Conservation (phyloP, 768 basidiomycete genomes). For the Coprinopsis strossmayeri region DNA sequence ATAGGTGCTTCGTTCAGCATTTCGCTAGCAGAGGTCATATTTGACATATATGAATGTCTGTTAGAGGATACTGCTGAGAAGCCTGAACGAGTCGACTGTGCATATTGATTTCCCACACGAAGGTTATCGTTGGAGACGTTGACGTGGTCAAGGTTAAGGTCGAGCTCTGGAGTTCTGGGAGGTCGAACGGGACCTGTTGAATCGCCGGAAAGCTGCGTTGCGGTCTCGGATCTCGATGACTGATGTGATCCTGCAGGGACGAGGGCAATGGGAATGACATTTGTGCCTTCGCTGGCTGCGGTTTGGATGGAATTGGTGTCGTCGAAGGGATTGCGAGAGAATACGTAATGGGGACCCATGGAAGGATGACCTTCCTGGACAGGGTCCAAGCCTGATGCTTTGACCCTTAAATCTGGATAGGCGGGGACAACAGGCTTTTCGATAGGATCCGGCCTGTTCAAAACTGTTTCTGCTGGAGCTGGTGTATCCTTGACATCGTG, state of each 20-base stretch:
- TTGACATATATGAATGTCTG: conserved; percentile 65
- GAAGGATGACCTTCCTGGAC: conserved; percentile 19
- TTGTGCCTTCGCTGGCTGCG: conserved; percentile 71
- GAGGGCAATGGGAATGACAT: conserved; percentile 83
- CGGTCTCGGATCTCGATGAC: conserved; percentile 21
- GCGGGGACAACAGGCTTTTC: conserved; percentile 45
- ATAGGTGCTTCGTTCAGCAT: conserved; percentile 76
- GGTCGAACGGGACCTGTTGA: conserved; percentile 50
- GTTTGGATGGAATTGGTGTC: conserved; percentile 80
- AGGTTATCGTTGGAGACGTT: conserved; percentile 52
- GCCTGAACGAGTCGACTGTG: conserved; percentile 49
- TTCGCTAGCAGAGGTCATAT: conserved; percentile 71
- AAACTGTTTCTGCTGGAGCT: conserved; percentile 69
- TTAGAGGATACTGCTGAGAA: conserved; percentile 43
- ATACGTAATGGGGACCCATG: conserved; percentile 11
- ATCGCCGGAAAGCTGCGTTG: conserved; percentile 22
- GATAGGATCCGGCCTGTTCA: conserved; percentile 76
- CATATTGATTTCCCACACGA: conserved; percentile 28
- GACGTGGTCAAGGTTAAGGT: conserved; percentile 57
- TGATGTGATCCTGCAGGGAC: conserved; percentile 52
- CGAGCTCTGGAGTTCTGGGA: conserved; percentile 50
- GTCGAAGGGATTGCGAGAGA: conserved; percentile 57
- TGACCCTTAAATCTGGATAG: conserved; percentile 17
- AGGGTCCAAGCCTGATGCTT: conserved; percentile 10
- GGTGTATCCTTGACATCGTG: conserved; percentile 52